These are phyloP conservation scores for Anthracocystis setariae DNA, from an alignment of 1,284 basidiomycete genomes.

Conservation along the genomic window DNA sequence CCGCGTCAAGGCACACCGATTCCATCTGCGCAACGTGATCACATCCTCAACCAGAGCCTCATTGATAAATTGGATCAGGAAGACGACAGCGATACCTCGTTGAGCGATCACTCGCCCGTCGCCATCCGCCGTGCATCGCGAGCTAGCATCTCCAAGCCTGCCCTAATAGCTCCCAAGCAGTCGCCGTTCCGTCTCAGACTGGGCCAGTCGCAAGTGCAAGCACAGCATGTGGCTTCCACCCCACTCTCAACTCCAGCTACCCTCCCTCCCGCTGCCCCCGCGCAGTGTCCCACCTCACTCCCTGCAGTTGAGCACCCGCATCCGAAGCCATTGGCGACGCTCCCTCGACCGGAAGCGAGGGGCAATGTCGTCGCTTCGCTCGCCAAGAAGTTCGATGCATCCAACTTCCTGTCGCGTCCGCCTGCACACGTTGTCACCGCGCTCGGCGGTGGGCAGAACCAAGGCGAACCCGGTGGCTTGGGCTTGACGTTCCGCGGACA, in stretches of 20 bases:
- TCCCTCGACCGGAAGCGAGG: slow-evolving; percentile 1
- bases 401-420: slow-evolving; percentile 22
- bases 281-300: slow-evolving; percentile 4
- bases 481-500: slow-evolving; percentile 22
- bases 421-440: slow-evolving; percentile 23
- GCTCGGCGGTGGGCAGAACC: slow-evolving; percentile 9
- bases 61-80: slow-evolving; percentile 3
- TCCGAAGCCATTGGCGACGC: neutral
- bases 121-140: slow-evolving; percentile 7
- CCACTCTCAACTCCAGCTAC: slow-evolving; percentile 14
- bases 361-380: slow-evolving; percentile 40
- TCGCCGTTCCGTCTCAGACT: slow-evolving; percentile 31
- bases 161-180: slow-evolving; percentile 10
- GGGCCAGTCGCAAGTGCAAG: slow-evolving; percentile 3
- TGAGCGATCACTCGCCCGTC: slow-evolving; percentile 15
- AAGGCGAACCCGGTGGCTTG: slow-evolving; percentile 1
- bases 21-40: slow-evolving; percentile 25
- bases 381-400: slow-evolving; percentile 41
- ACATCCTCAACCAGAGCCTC: slow-evolving; percentile 17
- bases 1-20: slow-evolving; percentile 32
- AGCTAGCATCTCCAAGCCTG: slow-evolving; percentile 6
- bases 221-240: slow-evolving; percentile 14
- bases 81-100: slow-evolving; percentile 13
- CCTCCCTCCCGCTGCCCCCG: slow-evolving; percentile 7
- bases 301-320: slow-evolving; percentile 4